Percentiles rank a stretch among this genome's conserved stretches.
Evolutionary conservation across 2,329 filamentous ascomycete species (phyloP).

Genomic region (Coleophoma cylindrospora): DNA sequence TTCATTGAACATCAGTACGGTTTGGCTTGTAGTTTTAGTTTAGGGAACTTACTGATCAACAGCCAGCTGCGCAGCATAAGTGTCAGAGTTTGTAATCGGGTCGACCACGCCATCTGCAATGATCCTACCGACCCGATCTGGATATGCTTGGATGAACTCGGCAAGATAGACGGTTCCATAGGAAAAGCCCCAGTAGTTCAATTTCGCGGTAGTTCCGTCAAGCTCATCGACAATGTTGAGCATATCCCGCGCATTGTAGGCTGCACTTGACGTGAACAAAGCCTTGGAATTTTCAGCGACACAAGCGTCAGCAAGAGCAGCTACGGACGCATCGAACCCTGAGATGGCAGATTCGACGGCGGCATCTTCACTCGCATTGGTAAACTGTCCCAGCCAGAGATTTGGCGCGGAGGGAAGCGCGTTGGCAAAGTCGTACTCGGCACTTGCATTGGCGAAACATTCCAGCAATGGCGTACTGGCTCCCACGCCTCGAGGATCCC

Average conservation of each 20-base stretch:
- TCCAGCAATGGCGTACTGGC: constrained; percentile 6
- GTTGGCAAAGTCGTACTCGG: constrained; percentile 7
- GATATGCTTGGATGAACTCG: constrained; percentile 35
- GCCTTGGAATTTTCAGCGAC: constrained; percentile 7
- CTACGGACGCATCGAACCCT: constrained; percentile 5
- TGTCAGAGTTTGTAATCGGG: constrained; percentile 33
- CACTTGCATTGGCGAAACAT: constrained; percentile 8
- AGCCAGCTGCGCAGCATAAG: constrained; percentile 7
- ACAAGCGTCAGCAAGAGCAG: constrained; percentile 7
- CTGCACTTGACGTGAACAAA: constrained; percentile 12
- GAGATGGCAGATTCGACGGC: background rate
- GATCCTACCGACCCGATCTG: constrained; percentile 32
- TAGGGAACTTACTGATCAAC: constrained; percentile 5
- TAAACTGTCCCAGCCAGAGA: constrained; percentile 9
- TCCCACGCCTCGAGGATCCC: constrained; percentile 11
- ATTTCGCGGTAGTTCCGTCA: background rate
- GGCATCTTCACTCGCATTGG: constrained; percentile 4
- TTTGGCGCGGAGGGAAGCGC: constrained; percentile 8
- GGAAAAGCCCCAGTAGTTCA: constrained; percentile 40
- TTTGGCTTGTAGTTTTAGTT: no score
- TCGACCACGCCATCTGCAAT: constrained; percentile 21
- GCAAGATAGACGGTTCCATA: constrained; percentile 39
- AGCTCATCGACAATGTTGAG: constrained; percentile 8
- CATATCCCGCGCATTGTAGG: constrained; percentile 14
- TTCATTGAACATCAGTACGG: no score